A percentile compares a stretch with the other conserved stretches of the same genome.
These are phyloP conservation scores for Babesia ovata DNA, from an alignment of 169 alveolate genomes.

Conservation along the genomic window DNA sequence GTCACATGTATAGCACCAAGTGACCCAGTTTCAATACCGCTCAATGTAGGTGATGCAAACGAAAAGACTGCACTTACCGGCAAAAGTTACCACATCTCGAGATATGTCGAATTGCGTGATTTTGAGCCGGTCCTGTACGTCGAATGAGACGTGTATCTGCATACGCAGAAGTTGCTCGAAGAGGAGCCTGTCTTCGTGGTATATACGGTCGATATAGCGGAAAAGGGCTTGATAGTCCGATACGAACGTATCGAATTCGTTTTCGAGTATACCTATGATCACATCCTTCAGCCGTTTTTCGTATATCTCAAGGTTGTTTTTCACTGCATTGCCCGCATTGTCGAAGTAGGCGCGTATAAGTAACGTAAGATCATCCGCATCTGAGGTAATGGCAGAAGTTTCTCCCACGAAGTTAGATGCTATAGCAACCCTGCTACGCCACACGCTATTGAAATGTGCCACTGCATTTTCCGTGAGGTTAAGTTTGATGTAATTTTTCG, in stretches of 20 bases:
- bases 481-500: constrained; percentile 6
- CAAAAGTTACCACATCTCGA: constrained; percentile 46
- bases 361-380: constrained; percentile 6
- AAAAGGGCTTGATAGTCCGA: constrained; percentile 1
- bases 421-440: background rate
- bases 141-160: constrained; percentile 12
- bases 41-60: background rate
- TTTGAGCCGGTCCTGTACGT: background rate
- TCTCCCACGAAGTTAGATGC: background rate
- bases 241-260: constrained; percentile 10
- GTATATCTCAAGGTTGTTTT: background rate
- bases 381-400: background rate
- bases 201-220: constrained; percentile 20
- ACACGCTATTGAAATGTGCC: constrained; percentile 1
- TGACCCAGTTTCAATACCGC: no score
- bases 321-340: background rate
- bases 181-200: constrained; percentile 22
- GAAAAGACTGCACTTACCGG: constrained; percentile 3
- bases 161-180: constrained; percentile 57
- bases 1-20: no score
- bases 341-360: constrained; percentile 17
- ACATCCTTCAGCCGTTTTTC: background rate
- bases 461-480: constrained; percentile 3
- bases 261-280: constrained; percentile 10
- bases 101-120: constrained; percentile 15